Evolutionary conservation across 1,284 basidiomycete species (phyloP).

Genomic region (Leccinum pachyderme): DNA sequence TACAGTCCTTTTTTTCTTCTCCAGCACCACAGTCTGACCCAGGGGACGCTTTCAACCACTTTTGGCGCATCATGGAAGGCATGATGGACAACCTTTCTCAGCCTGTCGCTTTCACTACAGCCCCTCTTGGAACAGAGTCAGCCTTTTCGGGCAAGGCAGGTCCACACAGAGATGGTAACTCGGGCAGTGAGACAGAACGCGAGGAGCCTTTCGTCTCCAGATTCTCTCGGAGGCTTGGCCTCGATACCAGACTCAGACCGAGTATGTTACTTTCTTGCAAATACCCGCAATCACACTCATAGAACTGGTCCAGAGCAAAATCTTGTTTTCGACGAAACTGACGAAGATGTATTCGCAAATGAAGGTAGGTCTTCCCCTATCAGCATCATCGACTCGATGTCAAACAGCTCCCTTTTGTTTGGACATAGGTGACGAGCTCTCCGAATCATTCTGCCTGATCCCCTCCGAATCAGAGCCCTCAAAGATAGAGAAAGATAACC

Average conservation of each 20-base stretch:
- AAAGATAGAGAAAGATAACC: slow-evolving; percentile 65
- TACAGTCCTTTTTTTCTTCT: no score
- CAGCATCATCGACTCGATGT: not conserved
- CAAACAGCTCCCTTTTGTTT: not conserved
- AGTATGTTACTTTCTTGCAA: slow-evolving; percentile 16
- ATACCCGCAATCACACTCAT: slow-evolving; percentile 12
- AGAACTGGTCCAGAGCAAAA: slow-evolving; percentile 18
- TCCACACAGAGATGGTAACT: slow-evolving; percentile 45
- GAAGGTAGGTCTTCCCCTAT: slow-evolving; percentile 34
- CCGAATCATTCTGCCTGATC: slow-evolving; percentile 74
- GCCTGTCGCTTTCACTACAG: slow-evolving; percentile 81
- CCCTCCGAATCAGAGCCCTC: slow-evolving; percentile 55
- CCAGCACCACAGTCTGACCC: slow-evolving; percentile 56
- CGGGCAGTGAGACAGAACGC: slow-evolving; percentile 61
- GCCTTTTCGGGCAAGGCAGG: slow-evolving; percentile 25
- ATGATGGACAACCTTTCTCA: slow-evolving; percentile 79
- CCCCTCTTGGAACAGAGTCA: slow-evolving; percentile 56
- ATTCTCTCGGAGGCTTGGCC: slow-evolving; percentile 41
- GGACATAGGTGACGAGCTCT: slow-evolving; percentile 56
- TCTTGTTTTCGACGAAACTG: slow-evolving; percentile 25
- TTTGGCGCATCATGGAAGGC: slow-evolving; percentile 82
- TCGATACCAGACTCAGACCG: slow-evolving; percentile 18
- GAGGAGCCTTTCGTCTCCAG: slow-evolving; percentile 57
- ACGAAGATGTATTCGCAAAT: slow-evolving; percentile 40
- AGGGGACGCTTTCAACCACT: slow-evolving; percentile 79